Percentiles rank a stretch among this genome's conserved stretches.
Conservation (phyloP, 2,329 filamentous ascomycete genomes). For the Monilinia aucupariae region DNA sequence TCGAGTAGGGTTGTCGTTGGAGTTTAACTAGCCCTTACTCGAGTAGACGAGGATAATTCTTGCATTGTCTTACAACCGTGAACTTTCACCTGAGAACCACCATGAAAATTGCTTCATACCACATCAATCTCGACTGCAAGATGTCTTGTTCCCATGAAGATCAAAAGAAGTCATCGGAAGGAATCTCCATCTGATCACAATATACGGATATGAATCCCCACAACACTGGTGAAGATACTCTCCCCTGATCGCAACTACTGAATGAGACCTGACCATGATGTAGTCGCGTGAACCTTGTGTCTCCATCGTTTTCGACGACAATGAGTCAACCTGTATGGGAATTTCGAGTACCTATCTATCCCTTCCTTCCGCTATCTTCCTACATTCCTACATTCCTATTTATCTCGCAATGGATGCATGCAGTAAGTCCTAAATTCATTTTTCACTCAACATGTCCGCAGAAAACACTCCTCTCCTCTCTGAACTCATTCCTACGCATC, state of each 20-base stretch:
- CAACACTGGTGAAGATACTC: neutral
- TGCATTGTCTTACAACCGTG: too few relatives aligned
- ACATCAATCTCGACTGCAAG: neutral
- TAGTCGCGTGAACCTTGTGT: slow-evolving; percentile 9
- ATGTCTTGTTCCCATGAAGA: neutral
- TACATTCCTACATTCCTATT: neutral
- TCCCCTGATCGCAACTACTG: neutral
- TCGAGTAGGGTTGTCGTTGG: too few relatives aligned
- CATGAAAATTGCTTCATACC: too few relatives aligned
- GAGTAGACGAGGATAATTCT: too few relatives aligned
- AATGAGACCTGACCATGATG: neutral
- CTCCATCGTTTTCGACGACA: neutral
- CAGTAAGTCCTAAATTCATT: neutral
- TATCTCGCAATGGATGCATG: neutral
- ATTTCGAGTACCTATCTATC: neutral
- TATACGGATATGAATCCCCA: neutral
- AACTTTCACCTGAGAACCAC: too few relatives aligned
- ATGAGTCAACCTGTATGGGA: neutral
- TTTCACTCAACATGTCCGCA: neutral
- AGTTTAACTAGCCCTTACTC: too few relatives aligned
- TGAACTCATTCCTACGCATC: neutral
- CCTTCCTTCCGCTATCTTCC: neutral
- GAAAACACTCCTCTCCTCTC: slow-evolving; percentile 3
- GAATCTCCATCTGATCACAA: neutral
- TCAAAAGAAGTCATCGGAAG: neutral